Base-by-base conservation (phyloP, 352 stramenopile genomes). In the Phytophthora pseudosyringae region DNA sequence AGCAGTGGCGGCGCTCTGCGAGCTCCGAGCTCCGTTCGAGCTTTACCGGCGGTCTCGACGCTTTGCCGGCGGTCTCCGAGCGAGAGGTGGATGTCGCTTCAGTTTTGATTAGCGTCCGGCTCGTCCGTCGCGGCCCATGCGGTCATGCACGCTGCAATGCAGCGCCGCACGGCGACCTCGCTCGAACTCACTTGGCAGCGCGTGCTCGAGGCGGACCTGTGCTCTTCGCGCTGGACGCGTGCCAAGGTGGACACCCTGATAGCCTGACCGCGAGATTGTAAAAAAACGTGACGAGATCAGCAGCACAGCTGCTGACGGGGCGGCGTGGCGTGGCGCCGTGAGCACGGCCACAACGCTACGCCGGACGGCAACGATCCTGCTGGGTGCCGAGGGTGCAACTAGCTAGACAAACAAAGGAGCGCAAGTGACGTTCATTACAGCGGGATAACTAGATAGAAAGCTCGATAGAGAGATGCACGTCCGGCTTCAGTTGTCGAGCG, bases 101-200 rank as follows among this genome's bases (percentile, higher is more conserved):
- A 69, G 60, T 53, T 64, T 69, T 47, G 60, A 69, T 63, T 64
- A 69, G 52, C 28, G 25, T 56, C 26, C 35, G 44, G 43, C 43
- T 56, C 40, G 21, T 21, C 21, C 21, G 21, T 21, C 21, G 21
- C 21, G 21, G 21, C 21, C 21, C 21, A 21, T 21, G 21, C 21
- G 21, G 21, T 21, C 21, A 21, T 18, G 33, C 6, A 10, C 26
- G n/a, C 29, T 50, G 28, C 52, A 44, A 11, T 41, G 16, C 29
- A 51, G 3, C 29, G 21, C 8, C n/a, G n/a, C n/a, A n/a, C n/a
- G n/a, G n/a, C 36, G 29, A 21, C 21, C 21, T 21, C 40, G 47
- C 32, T 39, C 26, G 8, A 33, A 7, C 35, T 46, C n/a, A 21
- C 13, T 38, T 10, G 9, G 13, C 36, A 56, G n/a, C 15, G 11